Conservation (phyloP, 1,284 basidiomycete species). For the Volvariella volvacea region DNA sequence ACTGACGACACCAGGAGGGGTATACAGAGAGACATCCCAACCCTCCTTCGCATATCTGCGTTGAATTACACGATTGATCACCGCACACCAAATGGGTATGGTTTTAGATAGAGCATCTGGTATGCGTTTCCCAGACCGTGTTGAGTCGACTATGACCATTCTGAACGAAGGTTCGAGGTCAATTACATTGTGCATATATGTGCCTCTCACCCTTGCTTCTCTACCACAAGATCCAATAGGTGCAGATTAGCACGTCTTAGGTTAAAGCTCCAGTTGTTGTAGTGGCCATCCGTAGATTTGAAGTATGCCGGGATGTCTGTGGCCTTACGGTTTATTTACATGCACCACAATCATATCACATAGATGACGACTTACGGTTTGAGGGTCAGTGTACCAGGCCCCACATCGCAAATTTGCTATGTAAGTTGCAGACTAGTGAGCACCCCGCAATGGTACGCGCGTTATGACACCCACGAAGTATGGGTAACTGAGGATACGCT, state of each 20-base stretch:
- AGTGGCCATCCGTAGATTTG: conserved; percentile 97
- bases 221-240: conserved; percentile 54
- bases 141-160: conserved; percentile 88
- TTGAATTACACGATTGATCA: conserved; percentile 72
- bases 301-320: conserved; percentile 69
- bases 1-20: conserved; percentile 59
- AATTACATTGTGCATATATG: neutral
- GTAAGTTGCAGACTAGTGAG: no score
- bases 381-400: conserved; percentile 86
- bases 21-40: conserved; percentile 58
- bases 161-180: conserved; percentile 32
- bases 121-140: conserved; percentile 87
- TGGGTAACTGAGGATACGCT: conserved; percentile 50
- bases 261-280: conserved; percentile 83
- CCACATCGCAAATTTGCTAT: conserved; percentile 90
- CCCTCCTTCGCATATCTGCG: conserved; percentile 21
- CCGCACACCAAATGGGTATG: conserved; percentile 92
- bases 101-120: conserved; percentile 96
- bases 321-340: conserved; percentile 19
- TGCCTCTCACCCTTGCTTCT: conserved; percentile 50
- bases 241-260: conserved; percentile 84
- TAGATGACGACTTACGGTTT: conserved; percentile 35
- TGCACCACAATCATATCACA: neutral
- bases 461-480: conserved; percentile 47
- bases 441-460: no score